Base-by-base conservation (phyloP, 2,329 filamentous ascomycete genomes). In the Chaetothyriales sp. region DNA sequence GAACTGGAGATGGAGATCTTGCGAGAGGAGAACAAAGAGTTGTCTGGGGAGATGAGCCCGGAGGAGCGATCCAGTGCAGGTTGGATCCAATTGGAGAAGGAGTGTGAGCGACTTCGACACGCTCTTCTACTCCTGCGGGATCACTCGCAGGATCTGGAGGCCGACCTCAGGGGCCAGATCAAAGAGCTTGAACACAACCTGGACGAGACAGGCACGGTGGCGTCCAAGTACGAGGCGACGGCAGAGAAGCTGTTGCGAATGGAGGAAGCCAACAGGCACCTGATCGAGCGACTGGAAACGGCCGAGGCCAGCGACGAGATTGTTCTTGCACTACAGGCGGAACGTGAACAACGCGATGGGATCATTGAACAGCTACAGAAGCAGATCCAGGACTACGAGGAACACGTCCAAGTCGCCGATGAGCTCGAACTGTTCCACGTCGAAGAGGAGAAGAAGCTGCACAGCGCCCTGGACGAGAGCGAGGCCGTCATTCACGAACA, bases 351-450 rank as follows among this genome's bases (percentile, higher is more conserved):
- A 42, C 48, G 52, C 22, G 52, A 51, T 12, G 47, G 49, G 32
- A n/a, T 53, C 43, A 57, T 60, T 18, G 57, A 59, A 28, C 49
- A 53, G 39, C 49, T 61, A 18, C 53, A 53, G 44, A 44, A 47
- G 18, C 51, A 83, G 6, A 84, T 96, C 54, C 83, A 89, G 55
- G 90, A 96, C 57, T 75, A 96, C 9, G 87, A 95, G 65, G 86
- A 79, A 53, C 70, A 96, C 49, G 89, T 88, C 64, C 90, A 98
- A 63, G 80, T 96, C 59, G 93, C 87, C 60, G 89, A 96, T 61
- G 92, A 98, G 67, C 79, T 98, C 2, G 89, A 95, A 64, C 78
- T 86, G 60, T 95, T 95, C 63, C 89, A 95, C 88, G 55, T 58
- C 28, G 59, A 61, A 18, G 57, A 59, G 46, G 59, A 94, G 64